A percentile compares a stretch with the other conserved stretches of the same genome.
Conservation (phyloP, 2,329 filamentous ascomycete species). For the Fusarium heterosporum region DNA sequence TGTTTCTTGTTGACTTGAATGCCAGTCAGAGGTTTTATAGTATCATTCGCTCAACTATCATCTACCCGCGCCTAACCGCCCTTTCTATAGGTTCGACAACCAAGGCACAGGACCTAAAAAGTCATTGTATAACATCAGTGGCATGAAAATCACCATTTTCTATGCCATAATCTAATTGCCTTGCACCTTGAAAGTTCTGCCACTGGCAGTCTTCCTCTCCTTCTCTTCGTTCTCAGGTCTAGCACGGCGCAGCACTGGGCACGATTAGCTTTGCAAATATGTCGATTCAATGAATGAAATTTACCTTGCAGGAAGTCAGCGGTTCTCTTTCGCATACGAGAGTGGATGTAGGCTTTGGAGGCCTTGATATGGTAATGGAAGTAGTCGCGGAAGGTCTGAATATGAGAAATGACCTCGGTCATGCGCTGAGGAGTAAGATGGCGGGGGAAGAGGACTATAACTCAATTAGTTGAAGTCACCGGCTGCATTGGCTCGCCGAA, state of each 20-base stretch:
- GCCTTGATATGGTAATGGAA: slow-evolving; percentile 99
- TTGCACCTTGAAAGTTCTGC: slow-evolving; percentile 83
- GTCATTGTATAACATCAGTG: slow-evolving; percentile 20
- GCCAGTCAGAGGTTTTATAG: slow-evolving; percentile 35
- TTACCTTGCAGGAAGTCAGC: slow-evolving; percentile 97
- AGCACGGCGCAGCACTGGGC: slow-evolving; percentile 89
- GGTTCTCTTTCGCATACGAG: slow-evolving; percentile 95
- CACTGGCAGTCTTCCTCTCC: slow-evolving; percentile 97
- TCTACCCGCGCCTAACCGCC: slow-evolving; percentile 20
- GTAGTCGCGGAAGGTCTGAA: slow-evolving; percentile 99
- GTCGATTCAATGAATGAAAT: slow-evolving; percentile 39
- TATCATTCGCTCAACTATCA: slow-evolving; percentile 44
- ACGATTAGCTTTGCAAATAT: slow-evolving; percentile 44
- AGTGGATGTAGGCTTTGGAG: slow-evolving; percentile 99
- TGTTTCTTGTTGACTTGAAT: slow-evolving; percentile 4
- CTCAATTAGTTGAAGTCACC: slow-evolving; percentile 34
- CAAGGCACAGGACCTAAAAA: neutral
- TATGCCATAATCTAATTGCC: slow-evolving; percentile 44
- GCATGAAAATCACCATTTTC: slow-evolving; percentile 2
- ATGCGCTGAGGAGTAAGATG: slow-evolving; percentile 92
- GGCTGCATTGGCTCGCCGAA: neutral
- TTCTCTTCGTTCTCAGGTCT: slow-evolving; percentile 96
- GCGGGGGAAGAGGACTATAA: slow-evolving; percentile 88
- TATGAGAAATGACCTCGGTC: slow-evolving; percentile 96
- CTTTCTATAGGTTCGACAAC: slow-evolving; percentile 17